phyloP scores from a whole-genome alignment of 2,329 filamentous ascomycete genomes.

The Aspergillus japonicus region DNA sequence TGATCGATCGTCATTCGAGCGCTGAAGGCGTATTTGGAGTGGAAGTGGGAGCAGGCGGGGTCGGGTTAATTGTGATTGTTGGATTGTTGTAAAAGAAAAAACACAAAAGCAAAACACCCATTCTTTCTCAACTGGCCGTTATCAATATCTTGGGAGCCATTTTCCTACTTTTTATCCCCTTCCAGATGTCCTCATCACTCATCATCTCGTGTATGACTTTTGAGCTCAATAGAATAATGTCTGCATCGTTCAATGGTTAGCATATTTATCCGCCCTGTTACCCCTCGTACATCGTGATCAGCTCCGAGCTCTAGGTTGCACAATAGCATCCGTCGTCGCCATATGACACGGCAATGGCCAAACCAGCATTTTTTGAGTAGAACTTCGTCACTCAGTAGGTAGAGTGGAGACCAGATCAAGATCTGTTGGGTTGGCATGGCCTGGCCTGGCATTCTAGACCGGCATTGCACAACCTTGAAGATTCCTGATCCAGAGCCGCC shows the following conservation, averaged over 20 bases:
- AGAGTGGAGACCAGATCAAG: too few species aligned
- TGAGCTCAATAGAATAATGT: background rate
- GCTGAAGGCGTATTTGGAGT: constrained; percentile 5
- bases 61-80: background rate
- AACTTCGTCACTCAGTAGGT: too few species aligned
- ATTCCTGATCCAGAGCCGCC: too few species aligned
- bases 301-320: too few species aligned
- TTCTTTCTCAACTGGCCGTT: background rate
- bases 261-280: too few species aligned
- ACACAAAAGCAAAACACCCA: background rate
- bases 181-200: background rate
- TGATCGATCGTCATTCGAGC: background rate
- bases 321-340: too few species aligned
- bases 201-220: background rate
- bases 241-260: background rate
- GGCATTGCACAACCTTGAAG: too few species aligned
- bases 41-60: background rate
- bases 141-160: background rate
- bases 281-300: too few species aligned
- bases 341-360: too few species aligned
- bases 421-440: too few species aligned
- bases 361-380: too few species aligned
- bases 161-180: background rate
- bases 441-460: too few species aligned
- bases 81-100: constrained; percentile 2